Evolutionary conservation across 305 asterid genomes (phyloP).

Genomic region (Fraxinus paxiana): DNA sequence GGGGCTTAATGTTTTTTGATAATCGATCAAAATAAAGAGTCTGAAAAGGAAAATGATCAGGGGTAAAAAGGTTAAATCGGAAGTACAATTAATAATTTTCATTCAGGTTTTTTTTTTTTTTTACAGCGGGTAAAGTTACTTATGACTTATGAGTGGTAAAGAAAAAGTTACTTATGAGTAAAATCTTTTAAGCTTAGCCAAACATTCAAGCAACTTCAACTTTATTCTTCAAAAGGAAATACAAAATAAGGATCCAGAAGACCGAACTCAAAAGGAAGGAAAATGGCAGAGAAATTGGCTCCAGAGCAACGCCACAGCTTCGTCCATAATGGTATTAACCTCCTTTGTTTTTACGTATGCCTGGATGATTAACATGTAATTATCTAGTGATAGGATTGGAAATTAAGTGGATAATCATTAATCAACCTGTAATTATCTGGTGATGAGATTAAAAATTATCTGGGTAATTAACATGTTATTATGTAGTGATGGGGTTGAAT

Average conservation of each 20-base stretch:
- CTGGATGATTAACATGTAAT: neutral
- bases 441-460: neutral
- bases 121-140: too few relatives aligned
- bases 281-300: constrained; percentile 80
- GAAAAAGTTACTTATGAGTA: neutral
- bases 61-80: too few relatives aligned
- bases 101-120: too few relatives aligned
- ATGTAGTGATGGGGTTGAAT: constrained; percentile 9
- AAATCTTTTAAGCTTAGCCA: neutral
- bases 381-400: neutral
- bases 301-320: constrained; percentile 79
- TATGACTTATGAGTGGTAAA: too few relatives aligned
- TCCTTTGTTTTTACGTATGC: neutral
- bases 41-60: too few relatives aligned
- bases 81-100: too few relatives aligned
- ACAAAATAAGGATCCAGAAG: neutral
- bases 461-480: neutral
- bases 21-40: too few relatives aligned
- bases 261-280: neutral
- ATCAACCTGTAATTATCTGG: neutral
- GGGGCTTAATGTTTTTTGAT: too few relatives aligned
- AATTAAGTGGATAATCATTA: neutral
- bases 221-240: neutral
- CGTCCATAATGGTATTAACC: constrained; percentile 56
- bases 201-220: neutral